These are phyloP conservation scores for Passiflora organensis DNA, from an alignment of 345 rosid species.

Conservation along the genomic window DNA sequence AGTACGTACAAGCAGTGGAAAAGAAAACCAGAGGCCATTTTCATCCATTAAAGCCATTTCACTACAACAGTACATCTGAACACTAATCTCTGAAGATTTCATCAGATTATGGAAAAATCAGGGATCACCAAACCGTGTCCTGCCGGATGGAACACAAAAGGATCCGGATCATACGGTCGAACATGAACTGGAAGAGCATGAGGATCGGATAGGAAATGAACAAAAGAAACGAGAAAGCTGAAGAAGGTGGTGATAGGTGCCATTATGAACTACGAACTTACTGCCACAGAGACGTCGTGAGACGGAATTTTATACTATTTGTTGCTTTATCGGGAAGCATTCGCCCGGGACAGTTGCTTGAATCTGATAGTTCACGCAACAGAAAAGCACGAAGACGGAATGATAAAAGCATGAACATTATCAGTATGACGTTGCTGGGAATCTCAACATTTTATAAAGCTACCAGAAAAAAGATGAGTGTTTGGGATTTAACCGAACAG, in stretches of 20 bases:
- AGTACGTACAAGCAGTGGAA: not conserved
- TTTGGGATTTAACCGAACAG: no score
- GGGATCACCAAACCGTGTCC: slow-evolving; percentile 10
- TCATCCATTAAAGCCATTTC: no score
- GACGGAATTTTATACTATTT: not conserved
- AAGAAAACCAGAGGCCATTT: no score
- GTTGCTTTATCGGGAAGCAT: not conserved
- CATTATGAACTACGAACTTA: slow-evolving; percentile 4
- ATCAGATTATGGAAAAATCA: slow-evolving; percentile 5
- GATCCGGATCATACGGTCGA: not conserved
- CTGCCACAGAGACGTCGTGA: not conserved
- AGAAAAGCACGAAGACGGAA: no score
- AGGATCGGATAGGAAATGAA: slow-evolving; percentile 3
- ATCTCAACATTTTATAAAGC: no score
- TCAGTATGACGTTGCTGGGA: no score
- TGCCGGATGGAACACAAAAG: not conserved
- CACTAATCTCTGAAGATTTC: not conserved
- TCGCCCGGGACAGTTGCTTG: not conserved
- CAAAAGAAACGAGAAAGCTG: slow-evolving; percentile 18
- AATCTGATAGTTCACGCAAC: not conserved
- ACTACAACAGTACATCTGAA: no score
- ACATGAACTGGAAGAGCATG: not conserved
- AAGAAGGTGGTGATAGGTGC: slow-evolving; percentile 24
- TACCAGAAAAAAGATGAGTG: no score
- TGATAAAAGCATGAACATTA: no score